Evolutionary conservation across 768 basidiomycete genomes (phyloP), one percentile per base, ranked within the genome.

Genomic region (Nidularia pulvinata): DNA sequence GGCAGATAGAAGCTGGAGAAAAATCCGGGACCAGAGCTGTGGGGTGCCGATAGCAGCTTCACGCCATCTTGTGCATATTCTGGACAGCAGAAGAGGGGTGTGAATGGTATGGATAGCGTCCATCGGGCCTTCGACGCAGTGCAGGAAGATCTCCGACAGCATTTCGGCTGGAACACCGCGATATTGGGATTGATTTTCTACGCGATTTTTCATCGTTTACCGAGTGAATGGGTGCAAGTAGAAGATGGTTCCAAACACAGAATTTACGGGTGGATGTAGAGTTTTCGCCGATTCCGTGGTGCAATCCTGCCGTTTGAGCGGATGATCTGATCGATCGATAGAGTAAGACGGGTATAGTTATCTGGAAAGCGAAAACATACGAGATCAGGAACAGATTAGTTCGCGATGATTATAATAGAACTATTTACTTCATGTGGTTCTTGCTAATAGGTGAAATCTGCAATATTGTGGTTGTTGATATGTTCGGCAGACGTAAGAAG

Each of bases 101-200:
- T 65, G 53, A 54, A 75, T 73, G 7, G 75, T 74, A 54, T 73
- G 71, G 37, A 57, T 53, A 10, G 46, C 55, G 57, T 70, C 71
- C 58, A 75, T 63, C 48, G 57, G 61, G 33, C 69, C 69, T 52
- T 70, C 68, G 25, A 69, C 65, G 57, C 70, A 71, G 39, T 71
- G 65, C n/a, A 75, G 63, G 55, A 76, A 76, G 53, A 76, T 73
- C 55, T 73, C 70, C 22, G 75, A 76, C 22, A 76, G 57, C 25
- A 75, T 64, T 61, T 76, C 75, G 49, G 67, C 65, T 30, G 75
- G 75, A 44, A 76, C 51, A 25, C 13, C 33, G 9, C 44, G 51
- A 43, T 11, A 45, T 6, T 22, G 33, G 11, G 30, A 33, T 1
- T 1, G 36, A 16, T 13, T 11, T 14, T 36, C 25, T n/a, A 3